phyloP scores from a whole-genome alignment of 768 basidiomycete genomes.

The Cystobasidium ongulense region DNA sequence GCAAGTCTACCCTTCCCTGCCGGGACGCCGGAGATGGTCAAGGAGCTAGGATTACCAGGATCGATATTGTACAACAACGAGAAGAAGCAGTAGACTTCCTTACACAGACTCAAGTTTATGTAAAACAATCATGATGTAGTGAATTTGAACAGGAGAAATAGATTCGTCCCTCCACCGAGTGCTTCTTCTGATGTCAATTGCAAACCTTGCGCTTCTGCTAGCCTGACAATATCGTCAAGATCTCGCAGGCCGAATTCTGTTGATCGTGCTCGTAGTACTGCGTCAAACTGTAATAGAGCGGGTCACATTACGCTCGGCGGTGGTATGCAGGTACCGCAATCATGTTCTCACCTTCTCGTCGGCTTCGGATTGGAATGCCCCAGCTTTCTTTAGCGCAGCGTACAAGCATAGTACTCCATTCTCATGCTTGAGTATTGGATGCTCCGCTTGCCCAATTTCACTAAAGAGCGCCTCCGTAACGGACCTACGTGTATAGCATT shows the following conservation, averaged over 20 bases:
- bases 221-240: conserved; percentile 10
- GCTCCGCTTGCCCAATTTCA: not conserved
- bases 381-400: conserved; percentile 6
- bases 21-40: conserved; percentile 69
- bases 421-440: not conserved
- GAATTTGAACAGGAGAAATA: conserved; percentile 10
- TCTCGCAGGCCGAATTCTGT: conserved; percentile 27
- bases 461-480: conserved; percentile 18
- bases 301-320: not conserved
- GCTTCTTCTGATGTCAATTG: not conserved
- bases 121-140: not conserved
- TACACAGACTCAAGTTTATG: not conserved
- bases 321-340: too few species aligned
- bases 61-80: conserved; percentile 13
- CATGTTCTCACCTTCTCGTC: conserved; percentile 28
- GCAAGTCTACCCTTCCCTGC: conserved; percentile 84
- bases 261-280: not conserved
- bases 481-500: not conserved
- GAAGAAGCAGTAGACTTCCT: conserved; percentile 21
- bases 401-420: not conserved
- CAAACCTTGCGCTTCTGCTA: conserved; percentile 3
- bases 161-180: conserved; percentile 21
- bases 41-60: conserved; percentile 42
- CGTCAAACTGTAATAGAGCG: conserved; percentile 8
- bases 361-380: conserved; percentile 3